phyloP scores from a whole-genome alignment of 495 filamentous ascomycete species.

The Podospora fimiseda region DNA sequence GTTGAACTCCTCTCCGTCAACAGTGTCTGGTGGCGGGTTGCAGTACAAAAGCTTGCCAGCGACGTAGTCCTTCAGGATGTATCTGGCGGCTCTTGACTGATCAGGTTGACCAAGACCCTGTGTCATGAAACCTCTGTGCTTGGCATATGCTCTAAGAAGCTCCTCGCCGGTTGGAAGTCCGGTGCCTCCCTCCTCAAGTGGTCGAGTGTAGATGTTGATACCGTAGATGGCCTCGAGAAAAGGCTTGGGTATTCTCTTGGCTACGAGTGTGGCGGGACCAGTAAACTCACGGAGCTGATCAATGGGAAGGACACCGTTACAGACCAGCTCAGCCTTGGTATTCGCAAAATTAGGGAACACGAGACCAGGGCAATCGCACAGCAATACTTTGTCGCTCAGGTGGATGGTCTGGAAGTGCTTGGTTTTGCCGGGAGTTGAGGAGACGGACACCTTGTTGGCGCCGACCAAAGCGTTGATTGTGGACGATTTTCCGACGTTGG shows the following conservation, averaged over 20 bases:
- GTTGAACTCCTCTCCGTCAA: slow-evolving; percentile 76
- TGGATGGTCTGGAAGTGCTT: slow-evolving; percentile 99
- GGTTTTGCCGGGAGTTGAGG: slow-evolving; percentile 94
- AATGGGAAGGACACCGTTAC: slow-evolving; percentile 92
- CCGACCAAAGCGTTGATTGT: slow-evolving; percentile 98
- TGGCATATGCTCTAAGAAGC: slow-evolving; percentile 77
- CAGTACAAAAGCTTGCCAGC: slow-evolving; percentile 91
- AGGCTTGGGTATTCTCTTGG: slow-evolving; percentile 78
- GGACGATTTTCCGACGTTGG: slow-evolving; percentile 97
- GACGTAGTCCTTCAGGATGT: slow-evolving; percentile 94
- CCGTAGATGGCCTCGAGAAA: slow-evolving; percentile 93
- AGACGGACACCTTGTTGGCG: slow-evolving; percentile 97
- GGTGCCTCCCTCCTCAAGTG: slow-evolving; percentile 88
- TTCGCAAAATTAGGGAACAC: slow-evolving; percentile 98
- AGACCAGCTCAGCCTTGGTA: slow-evolving; percentile 94
- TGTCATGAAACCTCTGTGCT: slow-evolving; percentile 82
- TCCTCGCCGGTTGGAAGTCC: slow-evolving; percentile 85
- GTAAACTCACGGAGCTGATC: slow-evolving; percentile 95
- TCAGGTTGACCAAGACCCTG: slow-evolving; percentile 85
- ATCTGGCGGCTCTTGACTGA: slow-evolving; percentile 83
- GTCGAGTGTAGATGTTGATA: slow-evolving; percentile 74
- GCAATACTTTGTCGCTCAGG: slow-evolving; percentile 75
- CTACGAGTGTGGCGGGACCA: slow-evolving; percentile 80
- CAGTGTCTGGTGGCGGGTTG: slow-evolving; percentile 72
- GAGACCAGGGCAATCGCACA: slow-evolving; percentile 98